A percentile compares a stretch with the other conserved stretches of the same genome.
Conservation (phyloP, 2,329 filamentous ascomycete species). For the Alternaria rosae region DNA sequence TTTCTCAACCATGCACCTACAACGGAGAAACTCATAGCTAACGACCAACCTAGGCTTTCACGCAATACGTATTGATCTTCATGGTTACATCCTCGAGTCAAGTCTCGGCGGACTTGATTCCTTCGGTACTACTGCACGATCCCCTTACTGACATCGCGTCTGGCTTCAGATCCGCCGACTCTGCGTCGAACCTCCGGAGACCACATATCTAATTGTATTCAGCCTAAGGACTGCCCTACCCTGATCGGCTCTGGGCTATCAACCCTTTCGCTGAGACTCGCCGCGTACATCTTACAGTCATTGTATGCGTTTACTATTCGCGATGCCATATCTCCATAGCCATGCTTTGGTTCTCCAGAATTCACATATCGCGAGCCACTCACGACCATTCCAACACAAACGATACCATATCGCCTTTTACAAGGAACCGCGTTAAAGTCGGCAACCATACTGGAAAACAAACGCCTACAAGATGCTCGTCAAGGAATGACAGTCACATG, state of each 20-base stretch:
- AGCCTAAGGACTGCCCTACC: rapidly evolving
- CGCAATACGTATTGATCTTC: rapidly evolving
- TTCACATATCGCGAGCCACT: not conserved
- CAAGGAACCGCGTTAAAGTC: not conserved
- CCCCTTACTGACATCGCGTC: not conserved
- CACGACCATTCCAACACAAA: rapidly evolving
- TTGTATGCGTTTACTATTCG: not conserved
- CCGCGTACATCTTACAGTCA: rapidly evolving
- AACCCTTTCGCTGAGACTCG: not conserved
- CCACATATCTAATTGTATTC: not conserved
- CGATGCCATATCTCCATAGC: not conserved
- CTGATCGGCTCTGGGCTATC: not conserved
- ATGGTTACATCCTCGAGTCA: not conserved
- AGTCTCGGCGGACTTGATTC: not conserved
- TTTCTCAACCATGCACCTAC: not conserved
- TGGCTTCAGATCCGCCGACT: not conserved
- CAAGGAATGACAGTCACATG: not conserved
- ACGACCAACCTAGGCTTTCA: not conserved
- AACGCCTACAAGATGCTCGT: not conserved
- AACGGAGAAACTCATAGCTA: not conserved
- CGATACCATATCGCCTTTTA: not conserved
- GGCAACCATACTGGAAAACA: not conserved
- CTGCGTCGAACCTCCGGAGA: rapidly evolving
- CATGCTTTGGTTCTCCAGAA: not conserved
- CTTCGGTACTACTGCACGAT: not conserved